Conservation (phyloP, 768 basidiomycete genomes). For the Panaeolus cyanescens region DNA sequence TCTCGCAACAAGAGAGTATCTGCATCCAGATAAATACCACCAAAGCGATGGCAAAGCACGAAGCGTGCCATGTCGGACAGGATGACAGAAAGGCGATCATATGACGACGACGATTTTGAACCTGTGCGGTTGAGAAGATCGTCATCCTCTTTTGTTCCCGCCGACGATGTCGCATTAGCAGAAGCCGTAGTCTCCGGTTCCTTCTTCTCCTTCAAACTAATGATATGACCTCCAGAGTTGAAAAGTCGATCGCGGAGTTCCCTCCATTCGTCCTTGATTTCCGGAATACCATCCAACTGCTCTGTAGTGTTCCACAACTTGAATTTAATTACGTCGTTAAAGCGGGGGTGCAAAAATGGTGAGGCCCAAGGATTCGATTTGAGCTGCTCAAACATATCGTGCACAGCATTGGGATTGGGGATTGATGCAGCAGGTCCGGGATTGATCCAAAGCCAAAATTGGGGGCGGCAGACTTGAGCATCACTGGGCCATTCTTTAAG, state of each 20-base stretch:
- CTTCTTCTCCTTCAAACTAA: slow-evolving; percentile 52
- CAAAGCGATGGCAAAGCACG: slow-evolving; percentile 89
- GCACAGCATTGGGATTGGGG: slow-evolving; percentile 74
- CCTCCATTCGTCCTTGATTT: slow-evolving; percentile 89
- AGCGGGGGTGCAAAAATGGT: slow-evolving; percentile 87
- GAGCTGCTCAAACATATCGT: slow-evolving; percentile 82
- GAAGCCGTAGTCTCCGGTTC: slow-evolving; percentile 22
- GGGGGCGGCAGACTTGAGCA: slow-evolving; percentile 70
- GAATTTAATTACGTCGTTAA: slow-evolving; percentile 88
- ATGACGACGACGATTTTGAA: slow-evolving; percentile 83
- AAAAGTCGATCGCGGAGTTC: slow-evolving; percentile 71
- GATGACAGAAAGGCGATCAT: slow-evolving; percentile 90
- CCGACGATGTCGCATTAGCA: slow-evolving; percentile 52
- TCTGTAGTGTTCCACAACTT: slow-evolving; percentile 97
- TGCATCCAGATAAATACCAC: slow-evolving; percentile 93
- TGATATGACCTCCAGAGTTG: slow-evolving; percentile 83
- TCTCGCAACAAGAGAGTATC: slow-evolving; percentile 91
- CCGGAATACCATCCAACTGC: slow-evolving; percentile 84
- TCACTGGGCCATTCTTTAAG: slow-evolving; percentile 42
- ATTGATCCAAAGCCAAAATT: slow-evolving; percentile 97
- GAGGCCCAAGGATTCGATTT: slow-evolving; percentile 87
- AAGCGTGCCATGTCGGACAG: slow-evolving; percentile 97
- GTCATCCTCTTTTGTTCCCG: slow-evolving; percentile 53
- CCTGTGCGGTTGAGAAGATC: slow-evolving; percentile 76
- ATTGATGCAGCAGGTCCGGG: slow-evolving; percentile 87